Conservation (phyloP, 2,329 filamentous ascomycete genomes). For the Paecilomyces niveus region DNA sequence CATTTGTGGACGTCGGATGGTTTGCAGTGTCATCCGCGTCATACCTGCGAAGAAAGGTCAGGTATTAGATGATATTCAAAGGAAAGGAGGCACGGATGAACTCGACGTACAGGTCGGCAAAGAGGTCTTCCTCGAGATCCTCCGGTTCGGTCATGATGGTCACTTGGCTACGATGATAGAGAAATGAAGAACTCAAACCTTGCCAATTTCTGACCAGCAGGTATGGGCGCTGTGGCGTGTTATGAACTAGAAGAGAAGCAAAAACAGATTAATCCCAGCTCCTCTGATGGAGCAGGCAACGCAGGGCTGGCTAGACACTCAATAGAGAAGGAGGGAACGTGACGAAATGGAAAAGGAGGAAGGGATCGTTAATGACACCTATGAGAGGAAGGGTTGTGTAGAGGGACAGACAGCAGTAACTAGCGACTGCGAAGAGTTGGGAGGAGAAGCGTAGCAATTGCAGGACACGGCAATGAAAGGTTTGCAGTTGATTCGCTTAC, state of each 20-base stretch:
- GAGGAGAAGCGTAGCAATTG: not conserved
- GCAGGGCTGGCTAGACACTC: not conserved
- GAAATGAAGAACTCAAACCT: not conserved
- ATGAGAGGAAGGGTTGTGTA: not conserved
- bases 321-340: not conserved
- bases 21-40: slow-evolving; percentile 56
- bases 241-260: not conserved
- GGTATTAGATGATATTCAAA: slow-evolving; percentile 4
- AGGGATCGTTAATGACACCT: not conserved
- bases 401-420: not conserved
- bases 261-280: not conserved
- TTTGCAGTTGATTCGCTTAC: not conserved
- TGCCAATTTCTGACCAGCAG: not conserved
- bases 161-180: not conserved
- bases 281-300: not conserved
- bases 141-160: slow-evolving; percentile 68
- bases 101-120: slow-evolving; percentile 77
- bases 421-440: not conserved
- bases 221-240: not conserved
- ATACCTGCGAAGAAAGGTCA: slow-evolving; percentile 44
- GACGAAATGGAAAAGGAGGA: not conserved
- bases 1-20: slow-evolving; percentile 19
- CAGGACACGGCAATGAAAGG: not conserved
- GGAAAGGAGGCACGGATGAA: not conserved
- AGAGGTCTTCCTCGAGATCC: slow-evolving; percentile 87